Evolutionary conservation across 805 yeast genomes (phyloP), one percentile per base, ranked within the genome.

Genomic region (Candida wancherniae): DNA sequence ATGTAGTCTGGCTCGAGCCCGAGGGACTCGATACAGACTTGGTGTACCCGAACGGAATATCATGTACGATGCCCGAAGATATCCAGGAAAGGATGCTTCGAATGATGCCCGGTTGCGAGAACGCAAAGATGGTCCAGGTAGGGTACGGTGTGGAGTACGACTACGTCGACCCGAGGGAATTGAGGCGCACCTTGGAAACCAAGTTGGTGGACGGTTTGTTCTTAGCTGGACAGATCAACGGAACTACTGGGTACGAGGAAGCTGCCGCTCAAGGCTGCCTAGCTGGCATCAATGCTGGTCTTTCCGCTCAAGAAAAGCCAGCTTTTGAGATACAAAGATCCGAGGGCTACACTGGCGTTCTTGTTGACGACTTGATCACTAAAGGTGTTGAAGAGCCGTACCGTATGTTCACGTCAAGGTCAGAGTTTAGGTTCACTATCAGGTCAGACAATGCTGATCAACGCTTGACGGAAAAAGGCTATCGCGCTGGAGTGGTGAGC

Each of bases 131-230:
- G 84, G 53, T 81, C 9, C 96, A 88, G 51, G 96, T 97, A 0
- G 99, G 97, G 0, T 92, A 92, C 53, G 99, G 99, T n/a, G 98
- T 92, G 2, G 98, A 92, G 57, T 92, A 92, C 53, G 98, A 92
- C 51, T 92, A 85, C 53, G 80, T 92, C 17, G 96, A 92, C 50
- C 98, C 99, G 2, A 70, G 95, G 42, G 95, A 88, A 50, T 66
- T 92, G 34, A 69, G 69, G 32, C 71, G 67, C 26, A 83, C 94
- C 0, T 58, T 92, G 27, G 95, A 90, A 50, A 85, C 97, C 0
- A 87, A 85, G 47, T 56, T 72, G 3, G 76, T 92, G 2, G 59
- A 69, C 8, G 97, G 97, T 0, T 58, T 92, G 21, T 92, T 61
- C 53, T 63, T 92, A 26, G 99, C 98, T 0, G 99, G 99, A 1